phyloP scores from a whole-genome alignment of 108 stramenopile genomes.

The Chaetoceros tenuissimus region DNA sequence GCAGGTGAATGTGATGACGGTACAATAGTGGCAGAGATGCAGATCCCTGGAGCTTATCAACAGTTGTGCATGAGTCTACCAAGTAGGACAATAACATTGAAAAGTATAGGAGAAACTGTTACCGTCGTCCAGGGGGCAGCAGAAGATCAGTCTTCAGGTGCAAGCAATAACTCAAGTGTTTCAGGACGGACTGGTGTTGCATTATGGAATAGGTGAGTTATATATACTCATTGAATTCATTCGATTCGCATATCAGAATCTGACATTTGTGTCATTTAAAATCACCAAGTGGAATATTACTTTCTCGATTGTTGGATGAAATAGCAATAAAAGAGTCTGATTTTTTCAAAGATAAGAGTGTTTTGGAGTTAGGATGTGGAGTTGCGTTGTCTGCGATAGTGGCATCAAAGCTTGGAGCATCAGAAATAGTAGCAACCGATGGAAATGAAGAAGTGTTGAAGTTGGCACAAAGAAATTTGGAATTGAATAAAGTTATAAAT shows the following conservation, averaged over 20 bases:
- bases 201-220: constrained; percentile 65
- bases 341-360: constrained; percentile 19
- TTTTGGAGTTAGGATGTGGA: constrained; percentile 57
- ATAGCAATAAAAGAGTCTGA: constrained; percentile 7
- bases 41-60: constrained; percentile 67
- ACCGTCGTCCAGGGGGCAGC: constrained; percentile 18
- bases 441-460: constrained; percentile 43
- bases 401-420: constrained; percentile 30
- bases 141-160: constrained; percentile 12
- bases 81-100: constrained; percentile 22
- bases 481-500: constrained; percentile 19
- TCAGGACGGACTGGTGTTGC: constrained; percentile 39
- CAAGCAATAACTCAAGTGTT: constrained; percentile 9
- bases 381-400: constrained; percentile 37
- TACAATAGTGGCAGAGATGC: constrained; percentile 23
- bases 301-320: constrained; percentile 43
- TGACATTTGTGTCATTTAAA: no score
- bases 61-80: constrained; percentile 46
- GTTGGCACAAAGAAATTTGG: constrained; percentile 36
- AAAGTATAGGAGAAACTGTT: constrained; percentile 18
- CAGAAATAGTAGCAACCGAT: constrained; percentile 41
- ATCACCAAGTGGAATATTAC: no score
- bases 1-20: constrained; percentile 22
- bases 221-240: no score
- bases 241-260: no score